Conservation (phyloP, 2,329 filamentous ascomycete species). For the Botrytis galanthina region DNA sequence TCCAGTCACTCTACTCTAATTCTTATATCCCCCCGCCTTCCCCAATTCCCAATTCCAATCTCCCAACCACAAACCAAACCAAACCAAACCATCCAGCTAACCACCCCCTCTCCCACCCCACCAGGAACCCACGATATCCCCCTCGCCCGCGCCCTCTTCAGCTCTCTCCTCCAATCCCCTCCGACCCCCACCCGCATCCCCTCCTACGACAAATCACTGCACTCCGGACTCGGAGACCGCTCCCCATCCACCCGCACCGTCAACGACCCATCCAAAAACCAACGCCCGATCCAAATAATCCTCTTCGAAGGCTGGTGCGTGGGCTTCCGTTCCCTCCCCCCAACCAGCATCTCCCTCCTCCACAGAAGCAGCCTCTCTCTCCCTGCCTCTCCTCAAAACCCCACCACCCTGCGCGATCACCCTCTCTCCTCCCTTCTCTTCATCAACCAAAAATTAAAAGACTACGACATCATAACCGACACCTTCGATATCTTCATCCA, state of each 20-base stretch:
- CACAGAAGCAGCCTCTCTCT: slow-evolving; percentile 31
- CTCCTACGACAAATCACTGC: slow-evolving; percentile 64
- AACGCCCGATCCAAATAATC: slow-evolving; percentile 46
- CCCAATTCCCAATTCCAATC: no score
- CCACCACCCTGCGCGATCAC: slow-evolving; percentile 44
- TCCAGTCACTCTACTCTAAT: neutral
- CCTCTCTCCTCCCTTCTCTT: slow-evolving; percentile 54
- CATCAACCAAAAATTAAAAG: slow-evolving; percentile 56
- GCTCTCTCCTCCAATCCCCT: slow-evolving; percentile 47
- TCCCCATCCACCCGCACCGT: slow-evolving; percentile 50
- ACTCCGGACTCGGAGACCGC: slow-evolving; percentile 62
- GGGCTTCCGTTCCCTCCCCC: slow-evolving; percentile 58
- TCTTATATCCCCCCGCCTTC: neutral
- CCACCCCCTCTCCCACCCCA: slow-evolving; percentile 52
- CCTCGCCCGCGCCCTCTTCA: slow-evolving; percentile 54
- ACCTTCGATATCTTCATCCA: slow-evolving; percentile 62
- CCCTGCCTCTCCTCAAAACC: slow-evolving; percentile 33
- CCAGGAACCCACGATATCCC: slow-evolving; percentile 59
- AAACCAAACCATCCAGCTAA: neutral
- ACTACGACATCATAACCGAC: slow-evolving; percentile 59
- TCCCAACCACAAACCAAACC: neutral
- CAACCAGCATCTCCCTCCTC: slow-evolving; percentile 47
- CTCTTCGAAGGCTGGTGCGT: slow-evolving; percentile 74
- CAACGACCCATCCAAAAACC: slow-evolving; percentile 34
- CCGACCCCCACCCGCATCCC: slow-evolving; percentile 51